These are phyloP conservation scores for Flaveria trinervia DNA, from an alignment of 129 eudicot genomes.

Conservation along the genomic window DNA sequence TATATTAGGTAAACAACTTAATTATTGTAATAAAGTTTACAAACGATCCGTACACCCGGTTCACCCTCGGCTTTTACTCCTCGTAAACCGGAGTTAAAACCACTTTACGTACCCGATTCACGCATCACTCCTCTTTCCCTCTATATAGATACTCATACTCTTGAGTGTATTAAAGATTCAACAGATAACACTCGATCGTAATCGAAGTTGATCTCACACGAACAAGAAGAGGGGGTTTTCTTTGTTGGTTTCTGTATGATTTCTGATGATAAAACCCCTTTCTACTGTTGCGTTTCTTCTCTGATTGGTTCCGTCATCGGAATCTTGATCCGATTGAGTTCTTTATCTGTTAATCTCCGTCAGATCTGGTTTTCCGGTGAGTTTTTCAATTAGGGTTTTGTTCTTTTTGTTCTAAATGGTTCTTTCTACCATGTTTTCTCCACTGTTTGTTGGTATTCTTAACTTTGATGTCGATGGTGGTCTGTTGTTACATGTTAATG, in stretches of 20 bases:
- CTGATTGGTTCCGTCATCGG: constrained; percentile 4
- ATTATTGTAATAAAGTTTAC: too few species aligned
- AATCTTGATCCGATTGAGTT: constrained; percentile 13
- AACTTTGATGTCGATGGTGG: background rate
- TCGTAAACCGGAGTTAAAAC: constrained; percentile 8
- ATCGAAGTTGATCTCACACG: background rate
- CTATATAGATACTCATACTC: constrained; percentile 8
- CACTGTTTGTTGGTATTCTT: background rate
- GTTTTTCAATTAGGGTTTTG: constrained; percentile 10
- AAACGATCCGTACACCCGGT: background rate
- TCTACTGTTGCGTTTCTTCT: constrained; percentile 4
- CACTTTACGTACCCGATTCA: background rate
- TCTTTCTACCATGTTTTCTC: background rate
- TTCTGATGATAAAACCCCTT: background rate
- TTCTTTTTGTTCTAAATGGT: too few species aligned
- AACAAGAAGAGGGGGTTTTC: background rate
- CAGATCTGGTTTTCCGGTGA: constrained; percentile 52
- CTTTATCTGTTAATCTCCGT: constrained; percentile 27
- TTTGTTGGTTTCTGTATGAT: background rate
- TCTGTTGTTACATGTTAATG: constrained; percentile 6
- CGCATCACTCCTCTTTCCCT: constrained; percentile 23
- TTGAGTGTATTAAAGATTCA: constrained; percentile 4
- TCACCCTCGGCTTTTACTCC: constrained; percentile 1
- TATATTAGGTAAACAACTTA: too few species aligned
- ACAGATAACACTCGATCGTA: too few species aligned